phyloP scores from a whole-genome alignment of 495 filamentous ascomycete genomes.

The Staphylotrichum longicolle region DNA sequence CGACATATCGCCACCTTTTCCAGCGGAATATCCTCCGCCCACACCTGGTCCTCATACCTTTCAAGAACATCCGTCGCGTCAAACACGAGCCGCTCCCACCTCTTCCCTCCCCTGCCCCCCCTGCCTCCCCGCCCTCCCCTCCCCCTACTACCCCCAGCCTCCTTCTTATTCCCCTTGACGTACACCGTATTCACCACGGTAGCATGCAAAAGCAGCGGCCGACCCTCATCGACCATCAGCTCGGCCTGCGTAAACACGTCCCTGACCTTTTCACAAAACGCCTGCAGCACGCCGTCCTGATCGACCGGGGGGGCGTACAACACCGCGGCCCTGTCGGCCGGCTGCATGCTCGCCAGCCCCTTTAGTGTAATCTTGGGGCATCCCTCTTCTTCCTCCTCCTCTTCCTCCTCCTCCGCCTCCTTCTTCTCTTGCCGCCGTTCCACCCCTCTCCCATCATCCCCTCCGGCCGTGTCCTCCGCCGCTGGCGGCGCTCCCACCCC shows the following conservation, averaged over 20 bases:
- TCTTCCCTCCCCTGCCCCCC: constrained; percentile 37
- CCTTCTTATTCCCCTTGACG: constrained; percentile 45
- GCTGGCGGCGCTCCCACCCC: neutral
- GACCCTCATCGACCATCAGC: constrained; percentile 57
- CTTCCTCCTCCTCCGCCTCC: neutral
- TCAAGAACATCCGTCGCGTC: constrained; percentile 53
- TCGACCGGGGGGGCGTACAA: constrained; percentile 55
- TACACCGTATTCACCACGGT: constrained; percentile 90
- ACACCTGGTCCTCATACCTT: constrained; percentile 53
- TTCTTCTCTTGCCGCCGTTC: neutral
- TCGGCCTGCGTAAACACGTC: constrained; percentile 60
- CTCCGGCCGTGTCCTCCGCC: neutral
- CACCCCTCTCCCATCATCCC: constrained; percentile 2
- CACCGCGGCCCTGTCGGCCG: constrained; percentile 37
- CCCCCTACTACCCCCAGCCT: constrained; percentile 11
- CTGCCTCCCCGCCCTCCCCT: constrained; percentile 34
- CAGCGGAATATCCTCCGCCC: constrained; percentile 61
- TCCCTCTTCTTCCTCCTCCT: constrained; percentile 4
- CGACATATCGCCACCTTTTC: constrained; percentile 68
- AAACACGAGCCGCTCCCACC: constrained; percentile 43
- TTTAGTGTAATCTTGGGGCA: constrained; percentile 42
- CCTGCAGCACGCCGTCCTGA: constrained; percentile 50
- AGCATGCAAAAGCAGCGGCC: constrained; percentile 77
- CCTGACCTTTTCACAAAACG: constrained; percentile 62
- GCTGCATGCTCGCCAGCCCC: constrained; percentile 51